Base-by-base conservation (phyloP, 2,329 filamentous ascomycete genomes). In the Aschersonia sp. region DNA sequence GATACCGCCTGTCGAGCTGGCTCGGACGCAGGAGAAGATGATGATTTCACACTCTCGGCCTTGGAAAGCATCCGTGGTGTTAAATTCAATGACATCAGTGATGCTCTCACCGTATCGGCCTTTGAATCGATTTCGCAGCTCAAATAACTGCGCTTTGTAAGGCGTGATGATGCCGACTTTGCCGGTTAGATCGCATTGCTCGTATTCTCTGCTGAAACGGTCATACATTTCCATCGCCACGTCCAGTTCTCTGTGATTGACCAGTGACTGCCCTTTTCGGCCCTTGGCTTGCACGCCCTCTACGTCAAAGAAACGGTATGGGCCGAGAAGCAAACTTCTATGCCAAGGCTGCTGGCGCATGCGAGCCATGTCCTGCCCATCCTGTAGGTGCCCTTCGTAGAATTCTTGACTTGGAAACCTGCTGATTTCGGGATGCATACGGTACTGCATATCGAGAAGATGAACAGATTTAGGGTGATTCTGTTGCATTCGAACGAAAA, bases 341-440 rank as follows among this genome's bases (percentile, higher is more conserved):
- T 98, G 92, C 94, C 94, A 98, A 2, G 87, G 83, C 60, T 83
- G 80, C 50, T 72, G 68, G 44, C 92, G 83, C 47, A 94, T 70
- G 47, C 68, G 71, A 4, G 75, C 79, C 89, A 97, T 97, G 54
- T 84, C 77, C 50, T 76, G 76, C 30, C 94, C 92, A 62, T 98
- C 88, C 53, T 89, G 71, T 9, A 98, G 77, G 52, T 81, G 79
- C 31, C 86, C 81, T 60, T 97, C 87, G 66, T 98, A 98, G 67
- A 98, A 98, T 46, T 89, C 83, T 55, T 76, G 71, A 62, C 88
- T 95, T 1, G 94, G 92, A 63, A 95, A 98, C 46, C 72, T 65
- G 63, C 88, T 95, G 61, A 98, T 98, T 55, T 92, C 87, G 0
- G 94, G 92, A 66, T 98, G 92, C 94, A 98, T 98, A 66, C 92